Conservation (phyloP, 116 monocot genomes). For the Papilionanthe hybrid region DNA sequence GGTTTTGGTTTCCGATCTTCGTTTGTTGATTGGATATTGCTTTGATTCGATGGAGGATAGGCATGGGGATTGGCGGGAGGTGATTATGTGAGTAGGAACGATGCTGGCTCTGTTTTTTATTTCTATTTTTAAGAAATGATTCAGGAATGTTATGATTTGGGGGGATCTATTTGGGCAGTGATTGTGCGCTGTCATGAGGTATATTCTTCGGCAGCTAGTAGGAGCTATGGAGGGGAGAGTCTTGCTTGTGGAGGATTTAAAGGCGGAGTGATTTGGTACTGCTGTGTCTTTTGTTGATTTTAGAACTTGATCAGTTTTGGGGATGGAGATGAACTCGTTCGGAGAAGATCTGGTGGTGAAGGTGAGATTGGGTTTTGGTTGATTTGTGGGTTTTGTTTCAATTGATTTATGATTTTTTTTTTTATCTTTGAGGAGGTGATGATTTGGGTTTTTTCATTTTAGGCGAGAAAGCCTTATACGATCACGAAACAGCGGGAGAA, state of each 20-base stretch:
- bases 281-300: neutral
- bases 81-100: slow-evolving; percentile 12
- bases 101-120: too few relatives aligned
- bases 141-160: neutral
- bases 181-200: slow-evolving; percentile 31
- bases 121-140: neutral
- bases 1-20: neutral
- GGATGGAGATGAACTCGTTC: slow-evolving; percentile 40
- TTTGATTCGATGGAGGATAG: neutral
- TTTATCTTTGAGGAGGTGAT: neutral
- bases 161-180: neutral
- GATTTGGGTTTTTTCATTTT: neutral
- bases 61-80: slow-evolving; percentile 12
- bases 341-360: slow-evolving; percentile 35
- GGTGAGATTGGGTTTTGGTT: slow-evolving; percentile 15
- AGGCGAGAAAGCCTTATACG: slow-evolving; percentile 20
- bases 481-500: slow-evolving; percentile 23
- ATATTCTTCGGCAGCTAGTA: slow-evolving; percentile 26
- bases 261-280: neutral
- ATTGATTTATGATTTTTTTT: slow-evolving; percentile 1
- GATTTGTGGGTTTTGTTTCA: neutral
- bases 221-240: slow-evolving; percentile 39
- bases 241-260: slow-evolving; percentile 14
- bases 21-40: neutral
- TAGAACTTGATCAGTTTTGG: neutral